Conservation (phyloP, 768 basidiomycete species). For the Podaxis sp. region DNA sequence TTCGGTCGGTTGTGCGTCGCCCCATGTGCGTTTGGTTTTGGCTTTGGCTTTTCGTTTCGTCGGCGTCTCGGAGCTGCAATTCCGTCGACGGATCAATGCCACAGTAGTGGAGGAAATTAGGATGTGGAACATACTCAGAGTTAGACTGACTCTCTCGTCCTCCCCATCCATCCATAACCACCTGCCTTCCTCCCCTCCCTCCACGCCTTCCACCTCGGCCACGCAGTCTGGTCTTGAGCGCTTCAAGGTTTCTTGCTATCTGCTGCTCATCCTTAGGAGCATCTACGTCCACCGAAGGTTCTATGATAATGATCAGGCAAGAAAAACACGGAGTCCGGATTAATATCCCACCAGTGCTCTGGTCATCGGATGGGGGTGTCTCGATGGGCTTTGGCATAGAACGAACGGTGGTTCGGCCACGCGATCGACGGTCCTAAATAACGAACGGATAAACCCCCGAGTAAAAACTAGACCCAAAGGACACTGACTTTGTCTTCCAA, state of each 20-base stretch:
- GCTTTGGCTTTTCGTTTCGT: conserved; percentile 60
- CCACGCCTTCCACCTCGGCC: conserved; percentile 66
- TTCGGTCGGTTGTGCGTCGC: conserved; percentile 73
- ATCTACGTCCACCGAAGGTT: conserved; percentile 35
- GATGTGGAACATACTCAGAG: conserved; percentile 61
- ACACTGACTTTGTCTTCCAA: conserved; percentile 70
- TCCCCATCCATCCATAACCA: conserved; percentile 40
- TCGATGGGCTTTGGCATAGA: conserved; percentile 34
- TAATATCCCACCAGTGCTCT: conserved; percentile 47
- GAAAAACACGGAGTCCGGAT: not conserved
- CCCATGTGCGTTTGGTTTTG: conserved; percentile 91
- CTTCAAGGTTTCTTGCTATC: conserved; percentile 90
- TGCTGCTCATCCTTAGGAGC: conserved; percentile 76
- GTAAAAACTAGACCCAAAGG: conserved; percentile 43
- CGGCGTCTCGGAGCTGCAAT: conserved; percentile 57
- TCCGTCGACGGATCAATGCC: conserved; percentile 2
- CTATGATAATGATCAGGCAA: conserved; percentile 42
- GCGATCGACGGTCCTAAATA: conserved; percentile 68
- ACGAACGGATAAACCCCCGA: not conserved
- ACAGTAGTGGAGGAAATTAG: not conserved
- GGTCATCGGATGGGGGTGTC: conserved; percentile 61
- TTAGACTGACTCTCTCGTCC: conserved; percentile 54
- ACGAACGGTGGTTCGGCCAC: conserved; percentile 45
- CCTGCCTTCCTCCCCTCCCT: conserved; percentile 49
- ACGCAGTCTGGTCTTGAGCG: conserved; percentile 81